Evolutionary conservation across 2,329 filamentous ascomycete genomes (phyloP).

Genomic region (Arthrobotrys megalospora): DNA sequence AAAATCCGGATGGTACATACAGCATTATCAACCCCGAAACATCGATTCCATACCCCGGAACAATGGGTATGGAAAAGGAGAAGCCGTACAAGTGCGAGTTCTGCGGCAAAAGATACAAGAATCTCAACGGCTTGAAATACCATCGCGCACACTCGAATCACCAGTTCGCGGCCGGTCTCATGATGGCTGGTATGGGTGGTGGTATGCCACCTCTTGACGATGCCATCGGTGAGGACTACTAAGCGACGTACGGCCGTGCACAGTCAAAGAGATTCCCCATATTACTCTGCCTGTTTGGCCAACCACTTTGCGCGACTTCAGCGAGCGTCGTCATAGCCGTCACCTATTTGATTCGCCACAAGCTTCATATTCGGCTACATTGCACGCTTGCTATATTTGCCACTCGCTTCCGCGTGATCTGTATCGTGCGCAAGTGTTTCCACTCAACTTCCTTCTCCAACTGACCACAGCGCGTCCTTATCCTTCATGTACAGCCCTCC

Average conservation of each 20-base stretch:
- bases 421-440: conserved; percentile 5
- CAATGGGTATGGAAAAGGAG: conserved; percentile 99
- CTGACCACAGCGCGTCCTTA: conserved; percentile 32
- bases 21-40: conserved; percentile 98
- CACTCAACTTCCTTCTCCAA: conserved; percentile 38
- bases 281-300: conserved; percentile 10
- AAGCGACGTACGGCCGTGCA: neutral
- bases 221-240: conserved; percentile 58
- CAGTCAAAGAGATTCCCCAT: neutral
- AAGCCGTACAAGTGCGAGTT: conserved; percentile 98
- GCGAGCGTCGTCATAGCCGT: conserved; percentile 30
- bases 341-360: conserved; percentile 39
- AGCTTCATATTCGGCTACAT: conserved; percentile 25
- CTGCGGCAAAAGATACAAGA: conserved; percentile 99
- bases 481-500: conserved; percentile 37
- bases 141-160: conserved; percentile 70
- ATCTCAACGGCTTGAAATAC: conserved; percentile 98
- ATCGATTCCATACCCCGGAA: conserved; percentile 92
- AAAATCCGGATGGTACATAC: conserved; percentile 96
- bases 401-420: conserved; percentile 15
- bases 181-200: conserved; percentile 49
- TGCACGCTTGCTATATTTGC: conserved; percentile 22
- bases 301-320: neutral
- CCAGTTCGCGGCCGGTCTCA: conserved; percentile 63
- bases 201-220: conserved; percentile 58